Conservation (phyloP, 352 stramenopile species). For the Halophytophthora polymorphica region DNA sequence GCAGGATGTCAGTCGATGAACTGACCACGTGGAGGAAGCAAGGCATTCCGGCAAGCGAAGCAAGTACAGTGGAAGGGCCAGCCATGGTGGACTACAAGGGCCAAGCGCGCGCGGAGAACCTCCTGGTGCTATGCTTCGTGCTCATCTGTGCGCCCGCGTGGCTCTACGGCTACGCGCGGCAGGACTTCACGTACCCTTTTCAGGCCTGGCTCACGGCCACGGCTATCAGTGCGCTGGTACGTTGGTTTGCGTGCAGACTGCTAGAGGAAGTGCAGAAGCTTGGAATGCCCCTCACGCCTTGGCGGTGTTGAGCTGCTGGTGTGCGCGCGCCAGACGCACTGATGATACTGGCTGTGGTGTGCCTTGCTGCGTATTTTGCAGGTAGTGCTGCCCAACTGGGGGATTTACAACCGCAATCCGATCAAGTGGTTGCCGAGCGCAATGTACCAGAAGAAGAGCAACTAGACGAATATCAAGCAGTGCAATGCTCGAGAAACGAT, state of each 20-base stretch:
- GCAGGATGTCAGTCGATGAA: background rate
- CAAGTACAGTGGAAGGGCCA: too few relatives aligned
- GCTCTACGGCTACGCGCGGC: conserved; percentile 81
- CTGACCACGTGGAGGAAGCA: background rate
- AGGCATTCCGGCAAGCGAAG: too few relatives aligned
- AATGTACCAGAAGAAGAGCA: conserved; percentile 74
- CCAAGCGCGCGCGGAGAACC: conserved; percentile 61
- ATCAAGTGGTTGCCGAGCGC: conserved; percentile 79
- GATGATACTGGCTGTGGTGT: background rate
- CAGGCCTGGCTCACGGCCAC: conserved; percentile 66
- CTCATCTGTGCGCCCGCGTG: conserved; percentile 77
- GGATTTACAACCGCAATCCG: conserved; percentile 79
- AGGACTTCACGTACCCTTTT: conserved; percentile 80
- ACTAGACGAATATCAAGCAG: conserved; percentile 17
- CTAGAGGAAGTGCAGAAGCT: too few relatives aligned
- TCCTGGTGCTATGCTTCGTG: conserved; percentile 63
- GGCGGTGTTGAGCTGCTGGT: background rate
- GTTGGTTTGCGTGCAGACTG: conserved; percentile 13
- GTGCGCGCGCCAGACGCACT: background rate
- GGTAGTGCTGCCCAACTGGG: conserved; percentile 79
- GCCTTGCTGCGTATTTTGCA: conserved; percentile 18
- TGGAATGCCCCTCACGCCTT: too few relatives aligned
- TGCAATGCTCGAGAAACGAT: too few relatives aligned
- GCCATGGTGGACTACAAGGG: conserved; percentile 88
- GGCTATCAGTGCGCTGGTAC: conserved; percentile 56